Base-by-base conservation (phyloP, 306 rosid genomes). In the Erythrophleum fordii region DNA sequence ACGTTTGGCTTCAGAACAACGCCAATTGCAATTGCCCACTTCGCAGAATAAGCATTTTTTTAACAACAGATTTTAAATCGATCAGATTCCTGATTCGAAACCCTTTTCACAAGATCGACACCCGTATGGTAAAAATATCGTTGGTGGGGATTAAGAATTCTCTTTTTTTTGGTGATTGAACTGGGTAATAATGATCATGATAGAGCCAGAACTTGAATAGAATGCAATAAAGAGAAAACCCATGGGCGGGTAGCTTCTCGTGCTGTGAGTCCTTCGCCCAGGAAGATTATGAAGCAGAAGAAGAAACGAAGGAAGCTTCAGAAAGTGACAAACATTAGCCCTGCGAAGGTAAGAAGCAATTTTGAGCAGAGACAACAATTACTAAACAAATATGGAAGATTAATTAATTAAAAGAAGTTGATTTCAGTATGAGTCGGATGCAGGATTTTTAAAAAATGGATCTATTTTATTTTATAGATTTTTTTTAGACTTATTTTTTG, bases 21-120 rank as follows among this genome's bases (percentile, higher is more conserved):
- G 90, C 97, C n/a, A 96, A 93, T 85, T n/a, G n/a, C n/a, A n/a
- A n/a, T n/a, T 96, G 99, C 83, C 99, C 98, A 34, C 98, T 96
- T 64, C 93, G 99, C 45, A 86, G 99, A 73, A 89, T 93, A 39
- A 88, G 88, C 75, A 87, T 93, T 87, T 95, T 96, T 1, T 56
- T 86, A 34, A 69, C 89, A 20, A 79, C 44, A 73, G 85, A 46
- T 88, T 80, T 72, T 89, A 72, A 0, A 51, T 81, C 52, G 88
- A 87, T 41, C 94, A 73, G 83, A 79, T 90, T 62, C 66, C 89
- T n/a, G 80, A 44, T 17, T 77, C 81, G 3, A 85, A 80, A 76
- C 61, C 88, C 49, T 76, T 88, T 6, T 62, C 89, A 6, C 84
- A 55, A 41, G 85, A 81, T 77, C 89, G 87, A 59, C 80, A 64